phyloP scores from a whole-genome alignment of 2,329 filamentous ascomycete genomes.

The Colletotrichum lentis region DNA sequence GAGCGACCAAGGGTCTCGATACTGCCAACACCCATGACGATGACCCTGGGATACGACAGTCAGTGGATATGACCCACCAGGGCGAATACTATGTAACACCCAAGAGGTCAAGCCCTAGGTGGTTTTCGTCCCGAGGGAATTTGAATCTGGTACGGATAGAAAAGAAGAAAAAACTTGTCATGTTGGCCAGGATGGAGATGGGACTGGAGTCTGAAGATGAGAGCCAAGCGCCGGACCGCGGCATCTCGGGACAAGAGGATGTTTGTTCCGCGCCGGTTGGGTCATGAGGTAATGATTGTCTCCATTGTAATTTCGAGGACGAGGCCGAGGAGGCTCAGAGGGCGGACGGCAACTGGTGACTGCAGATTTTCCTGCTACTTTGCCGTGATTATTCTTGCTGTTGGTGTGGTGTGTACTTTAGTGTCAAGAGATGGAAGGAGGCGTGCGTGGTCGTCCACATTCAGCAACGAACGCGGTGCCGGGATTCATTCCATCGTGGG shows the following conservation, averaged over 20 bases:
- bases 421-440: neutral
- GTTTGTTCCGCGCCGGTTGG: neutral
- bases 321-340: neutral
- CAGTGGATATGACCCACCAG: constrained; percentile 24
- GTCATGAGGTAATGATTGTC: neutral
- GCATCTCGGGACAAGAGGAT: constrained; percentile 16
- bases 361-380: neutral
- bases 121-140: constrained; percentile 19
- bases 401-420: neutral
- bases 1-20: constrained; percentile 8
- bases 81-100: constrained; percentile 10
- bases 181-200: constrained; percentile 4
- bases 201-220: neutral
- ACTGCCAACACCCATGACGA: constrained; percentile 23
- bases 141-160: constrained; percentile 22
- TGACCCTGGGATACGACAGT: constrained; percentile 11
- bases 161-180: constrained; percentile 16
- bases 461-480: neutral
- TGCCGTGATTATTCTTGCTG: neutral
- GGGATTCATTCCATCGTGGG: constrained; percentile 1
- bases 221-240: constrained; percentile 23
- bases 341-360: neutral
- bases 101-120: constrained; percentile 4
- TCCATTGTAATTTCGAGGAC: neutral
- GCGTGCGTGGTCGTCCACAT: neutral